Percentiles rank a stretch among this genome's conserved stretches.
These are phyloP conservation scores for Skeletonema potamos DNA, from an alignment of 108 stramenopile genomes.

Conservation along the genomic window DNA sequence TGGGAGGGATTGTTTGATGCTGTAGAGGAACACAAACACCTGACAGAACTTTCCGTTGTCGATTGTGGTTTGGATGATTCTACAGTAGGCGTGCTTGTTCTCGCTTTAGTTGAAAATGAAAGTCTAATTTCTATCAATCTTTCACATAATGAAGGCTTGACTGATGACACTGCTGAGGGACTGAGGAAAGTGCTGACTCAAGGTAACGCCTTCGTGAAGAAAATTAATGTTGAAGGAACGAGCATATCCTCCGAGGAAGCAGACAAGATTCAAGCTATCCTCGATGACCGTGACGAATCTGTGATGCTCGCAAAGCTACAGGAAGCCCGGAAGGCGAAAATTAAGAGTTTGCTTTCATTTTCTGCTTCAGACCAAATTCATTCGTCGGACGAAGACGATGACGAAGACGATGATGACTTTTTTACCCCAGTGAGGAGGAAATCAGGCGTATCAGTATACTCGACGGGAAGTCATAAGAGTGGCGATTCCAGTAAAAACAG, in stretches of 20 bases:
- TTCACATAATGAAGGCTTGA: constrained; percentile 4
- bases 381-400: background rate
- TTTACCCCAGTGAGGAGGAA: background rate
- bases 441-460: background rate
- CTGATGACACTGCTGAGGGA: background rate
- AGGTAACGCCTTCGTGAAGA: constrained; percentile 7
- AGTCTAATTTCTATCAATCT: constrained; percentile 6
- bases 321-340: constrained; percentile 4
- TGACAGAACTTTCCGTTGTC: constrained; percentile 10
- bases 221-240: constrained; percentile 6
- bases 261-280: constrained; percentile 12
- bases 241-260: background rate
- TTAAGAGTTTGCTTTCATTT: constrained; percentile 7
- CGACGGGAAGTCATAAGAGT: background rate
- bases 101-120: constrained; percentile 22
- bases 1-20: constrained; percentile 14
- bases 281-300: constrained; percentile 3
- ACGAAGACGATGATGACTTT: no score
- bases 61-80: constrained; percentile 3
- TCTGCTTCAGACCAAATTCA: constrained; percentile 5
- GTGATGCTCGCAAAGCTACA: background rate
- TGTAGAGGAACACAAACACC: constrained; percentile 3
- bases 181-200: constrained; percentile 7
- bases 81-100: background rate
- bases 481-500: background rate